These are phyloP conservation scores for Thelonectria rubi DNA, from an alignment of 2,329 filamentous ascomycete species.

Conservation along the genomic window DNA sequence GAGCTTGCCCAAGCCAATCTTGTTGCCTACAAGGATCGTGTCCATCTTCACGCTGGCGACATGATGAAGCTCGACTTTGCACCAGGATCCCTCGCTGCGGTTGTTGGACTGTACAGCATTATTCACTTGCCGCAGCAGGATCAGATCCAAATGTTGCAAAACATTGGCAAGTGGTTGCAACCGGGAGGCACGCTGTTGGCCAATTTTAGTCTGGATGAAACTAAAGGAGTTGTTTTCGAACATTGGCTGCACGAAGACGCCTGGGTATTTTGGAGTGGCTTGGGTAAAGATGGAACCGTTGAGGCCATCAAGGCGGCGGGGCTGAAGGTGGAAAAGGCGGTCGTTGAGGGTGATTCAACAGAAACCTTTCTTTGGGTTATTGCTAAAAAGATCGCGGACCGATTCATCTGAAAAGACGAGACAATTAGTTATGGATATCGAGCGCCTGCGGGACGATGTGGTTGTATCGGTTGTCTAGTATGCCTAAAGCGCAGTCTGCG, in stretches of 20 bases:
- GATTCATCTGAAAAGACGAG: no score
- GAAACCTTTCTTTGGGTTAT: constrained; percentile 10
- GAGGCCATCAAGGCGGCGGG: background rate
- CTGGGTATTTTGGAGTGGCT: background rate
- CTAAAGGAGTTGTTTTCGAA: background rate
- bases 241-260: background rate
- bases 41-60: constrained; percentile 1
- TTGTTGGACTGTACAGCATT: constrained; percentile 25
- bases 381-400: background rate
- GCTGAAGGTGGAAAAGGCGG: background rate
- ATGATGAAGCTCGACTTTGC: constrained; percentile 26
- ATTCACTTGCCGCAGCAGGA: constrained; percentile 25
- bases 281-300: background rate
- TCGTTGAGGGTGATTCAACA: background rate
- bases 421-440: no score
- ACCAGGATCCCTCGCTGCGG: constrained; percentile 5
- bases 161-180: constrained; percentile 12
- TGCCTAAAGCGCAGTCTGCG: no score
- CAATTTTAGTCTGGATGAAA: constrained; percentile 1
- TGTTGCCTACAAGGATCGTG: background rate
- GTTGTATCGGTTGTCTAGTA: no score
- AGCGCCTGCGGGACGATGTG: no score
- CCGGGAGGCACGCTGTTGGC: constrained; percentile 19
- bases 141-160: constrained; percentile 17
- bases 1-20: constrained; percentile 14